These are phyloP conservation scores for Vitis hybrid DNA, from an alignment of 177 flowering plant species.

Conservation along the genomic window DNA sequence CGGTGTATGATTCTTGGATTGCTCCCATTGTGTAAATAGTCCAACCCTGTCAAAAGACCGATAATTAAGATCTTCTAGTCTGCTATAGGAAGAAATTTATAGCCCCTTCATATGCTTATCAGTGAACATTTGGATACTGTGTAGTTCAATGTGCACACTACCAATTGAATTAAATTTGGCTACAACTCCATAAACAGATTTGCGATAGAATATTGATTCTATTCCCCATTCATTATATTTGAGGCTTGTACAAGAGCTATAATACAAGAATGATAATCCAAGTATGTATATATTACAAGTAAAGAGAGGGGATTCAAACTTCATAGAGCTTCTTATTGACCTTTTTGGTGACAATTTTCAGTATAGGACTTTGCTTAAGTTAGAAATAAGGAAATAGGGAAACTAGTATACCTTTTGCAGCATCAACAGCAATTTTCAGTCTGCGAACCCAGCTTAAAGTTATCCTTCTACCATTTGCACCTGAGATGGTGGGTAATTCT, in stretches of 20 bases:
- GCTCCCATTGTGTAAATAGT: slow-evolving; percentile 81
- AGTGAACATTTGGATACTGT: background rate
- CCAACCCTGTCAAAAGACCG: slow-evolving; percentile 51
- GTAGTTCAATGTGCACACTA: background rate
- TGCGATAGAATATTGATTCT: too few species aligned
- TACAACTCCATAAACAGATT: too few species aligned
- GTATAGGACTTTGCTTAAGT: background rate
- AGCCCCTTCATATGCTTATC: background rate
- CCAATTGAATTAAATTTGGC: too few species aligned
- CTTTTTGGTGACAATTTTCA: background rate
- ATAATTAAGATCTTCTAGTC: background rate
- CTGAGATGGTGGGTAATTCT: slow-evolving; percentile 27
- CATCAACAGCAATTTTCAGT: slow-evolving; percentile 83
- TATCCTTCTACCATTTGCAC: slow-evolving; percentile 51
- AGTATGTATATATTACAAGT: too few species aligned
- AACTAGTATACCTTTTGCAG: slow-evolving; percentile 67
- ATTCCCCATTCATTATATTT: too few species aligned
- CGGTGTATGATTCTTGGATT: slow-evolving; percentile 85
- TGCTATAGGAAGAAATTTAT: background rate
- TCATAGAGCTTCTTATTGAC: background rate
- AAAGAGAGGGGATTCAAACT: background rate
- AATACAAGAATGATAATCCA: too few species aligned
- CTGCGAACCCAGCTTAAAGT: slow-evolving; percentile 80
- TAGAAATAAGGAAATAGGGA: background rate
- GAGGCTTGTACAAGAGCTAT: too few species aligned